phyloP scores from a whole-genome alignment of 2,329 filamentous ascomycete genomes.

The Hymenoscyphus salicellus region DNA sequence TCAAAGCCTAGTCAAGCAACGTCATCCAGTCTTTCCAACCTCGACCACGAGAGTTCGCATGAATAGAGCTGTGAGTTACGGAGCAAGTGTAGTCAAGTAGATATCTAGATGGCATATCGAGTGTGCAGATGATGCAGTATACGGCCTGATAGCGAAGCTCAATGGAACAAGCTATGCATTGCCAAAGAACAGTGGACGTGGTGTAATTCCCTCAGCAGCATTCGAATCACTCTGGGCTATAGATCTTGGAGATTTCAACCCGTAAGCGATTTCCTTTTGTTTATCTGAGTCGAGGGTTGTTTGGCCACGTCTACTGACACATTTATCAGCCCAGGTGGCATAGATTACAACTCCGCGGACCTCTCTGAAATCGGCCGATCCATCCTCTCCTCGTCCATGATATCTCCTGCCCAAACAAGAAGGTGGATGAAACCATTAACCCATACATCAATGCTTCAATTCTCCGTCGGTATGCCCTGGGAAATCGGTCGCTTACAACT shows the following conservation, averaged over 20 bases:
- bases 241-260: constrained; percentile 15
- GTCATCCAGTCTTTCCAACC: constrained; percentile 37
- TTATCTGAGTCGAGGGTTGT: no score
- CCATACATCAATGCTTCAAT: constrained; percentile 10
- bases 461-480: constrained; percentile 20
- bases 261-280: constrained; percentile 11
- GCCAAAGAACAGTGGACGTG: constrained; percentile 9
- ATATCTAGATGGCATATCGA: no score
- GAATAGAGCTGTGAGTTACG: no score
- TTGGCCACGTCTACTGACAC: background rate
- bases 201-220: constrained; percentile 16
- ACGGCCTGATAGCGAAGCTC: constrained; percentile 38
- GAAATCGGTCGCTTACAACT: constrained; percentile 17
- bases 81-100: no score
- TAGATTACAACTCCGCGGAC: constrained; percentile 38
- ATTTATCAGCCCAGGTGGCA: constrained; percentile 35
- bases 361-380: constrained; percentile 27
- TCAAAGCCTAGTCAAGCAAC: background rate
- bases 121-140: no score
- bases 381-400: constrained; percentile 15
- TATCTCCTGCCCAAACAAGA: constrained; percentile 12
- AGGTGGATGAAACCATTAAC: constrained; percentile 20
- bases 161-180: constrained; percentile 31
- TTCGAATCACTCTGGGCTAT: constrained; percentile 11
- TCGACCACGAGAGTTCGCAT: no score